A percentile compares a stretch with the other conserved stretches of the same genome.
Evolutionary conservation across 305 asterid species (phyloP).

Genomic region (Fraxinus sp.): DNA sequence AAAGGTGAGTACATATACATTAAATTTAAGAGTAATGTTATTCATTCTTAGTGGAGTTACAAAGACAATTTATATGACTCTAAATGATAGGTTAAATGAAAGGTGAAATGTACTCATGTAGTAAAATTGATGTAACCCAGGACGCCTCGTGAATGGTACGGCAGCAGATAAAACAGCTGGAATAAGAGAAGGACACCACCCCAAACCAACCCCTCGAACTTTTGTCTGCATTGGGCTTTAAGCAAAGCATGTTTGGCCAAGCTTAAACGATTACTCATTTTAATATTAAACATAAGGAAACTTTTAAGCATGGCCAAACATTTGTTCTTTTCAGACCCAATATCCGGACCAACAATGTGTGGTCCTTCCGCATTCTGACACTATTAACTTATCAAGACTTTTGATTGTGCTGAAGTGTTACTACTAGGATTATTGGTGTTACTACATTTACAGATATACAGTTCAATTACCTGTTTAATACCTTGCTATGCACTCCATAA

Average conservation of each 20-base stretch:
- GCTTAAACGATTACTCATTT: background rate
- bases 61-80: too few relatives aligned
- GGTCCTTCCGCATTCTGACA: conserved; percentile 38
- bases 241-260: background rate
- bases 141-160: background rate
- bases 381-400: background rate
- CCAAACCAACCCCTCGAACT: background rate
- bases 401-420: background rate
- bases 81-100: too few relatives aligned
- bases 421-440: too few relatives aligned
- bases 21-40: too few relatives aligned
- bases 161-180: background rate
- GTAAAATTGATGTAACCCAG: too few relatives aligned
- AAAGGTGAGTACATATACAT: too few relatives aligned
- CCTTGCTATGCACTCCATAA: conserved; percentile 25
- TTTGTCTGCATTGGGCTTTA: background rate
- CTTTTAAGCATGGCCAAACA: conserved; percentile 20
- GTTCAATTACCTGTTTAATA: background rate
- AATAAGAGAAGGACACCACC: background rate
- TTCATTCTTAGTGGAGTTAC: too few relatives aligned
- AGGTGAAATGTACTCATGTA: too few relatives aligned
- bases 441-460: background rate
- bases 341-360: conserved; percentile 17
- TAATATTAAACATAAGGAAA: background rate
- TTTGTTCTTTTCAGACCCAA: conserved; percentile 25